Conservation (phyloP, 768 basidiomycete species). For the Chalciporus piperatus region DNA sequence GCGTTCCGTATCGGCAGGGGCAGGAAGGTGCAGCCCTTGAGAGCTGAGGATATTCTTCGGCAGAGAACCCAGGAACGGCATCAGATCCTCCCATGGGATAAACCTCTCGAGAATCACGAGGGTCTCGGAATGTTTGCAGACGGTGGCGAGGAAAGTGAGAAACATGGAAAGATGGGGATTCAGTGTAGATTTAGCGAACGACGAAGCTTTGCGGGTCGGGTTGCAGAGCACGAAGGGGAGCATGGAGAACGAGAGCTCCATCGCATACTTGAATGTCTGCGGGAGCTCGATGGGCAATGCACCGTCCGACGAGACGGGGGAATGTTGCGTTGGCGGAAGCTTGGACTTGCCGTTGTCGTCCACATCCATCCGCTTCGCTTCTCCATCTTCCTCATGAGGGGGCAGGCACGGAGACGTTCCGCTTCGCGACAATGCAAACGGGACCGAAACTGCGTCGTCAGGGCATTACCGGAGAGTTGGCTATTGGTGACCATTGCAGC, state of each 20-base stretch:
- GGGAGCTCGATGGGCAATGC: slow-evolving; percentile 47
- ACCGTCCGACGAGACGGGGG: slow-evolving; percentile 32
- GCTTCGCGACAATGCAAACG: slow-evolving; percentile 53
- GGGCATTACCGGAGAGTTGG: slow-evolving; percentile 37
- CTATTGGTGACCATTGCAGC: slow-evolving; percentile 72
- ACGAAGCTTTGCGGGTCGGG: slow-evolving; percentile 59
- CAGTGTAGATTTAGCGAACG: slow-evolving; percentile 50
- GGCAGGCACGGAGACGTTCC: slow-evolving; percentile 21
- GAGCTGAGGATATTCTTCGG: slow-evolving; percentile 51
- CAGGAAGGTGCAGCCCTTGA: slow-evolving; percentile 39
- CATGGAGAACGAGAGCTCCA: slow-evolving; percentile 77
- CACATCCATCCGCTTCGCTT: slow-evolving; percentile 62
- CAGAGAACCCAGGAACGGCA: slow-evolving; percentile 57
- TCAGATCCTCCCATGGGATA: slow-evolving; percentile 83
- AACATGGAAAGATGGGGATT: slow-evolving; percentile 88
- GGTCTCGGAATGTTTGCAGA: slow-evolving; percentile 62
- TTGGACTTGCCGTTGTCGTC: slow-evolving; percentile 45
- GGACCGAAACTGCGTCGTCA: slow-evolving; percentile 53
- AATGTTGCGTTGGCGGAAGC: slow-evolving; percentile 22
- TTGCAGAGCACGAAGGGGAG: slow-evolving; percentile 67
- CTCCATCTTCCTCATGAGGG: slow-evolving; percentile 36
- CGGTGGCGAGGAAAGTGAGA: slow-evolving; percentile 84
- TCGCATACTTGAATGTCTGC: slow-evolving; percentile 65
- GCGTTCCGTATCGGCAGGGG: slow-evolving; percentile 41
- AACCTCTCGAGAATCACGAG: slow-evolving; percentile 65